Percentiles rank a stretch among this genome's conserved stretches.
Conservation (phyloP, 1,139 yeast genomes). For the Scheffersomyces illinoinensis region DNA sequence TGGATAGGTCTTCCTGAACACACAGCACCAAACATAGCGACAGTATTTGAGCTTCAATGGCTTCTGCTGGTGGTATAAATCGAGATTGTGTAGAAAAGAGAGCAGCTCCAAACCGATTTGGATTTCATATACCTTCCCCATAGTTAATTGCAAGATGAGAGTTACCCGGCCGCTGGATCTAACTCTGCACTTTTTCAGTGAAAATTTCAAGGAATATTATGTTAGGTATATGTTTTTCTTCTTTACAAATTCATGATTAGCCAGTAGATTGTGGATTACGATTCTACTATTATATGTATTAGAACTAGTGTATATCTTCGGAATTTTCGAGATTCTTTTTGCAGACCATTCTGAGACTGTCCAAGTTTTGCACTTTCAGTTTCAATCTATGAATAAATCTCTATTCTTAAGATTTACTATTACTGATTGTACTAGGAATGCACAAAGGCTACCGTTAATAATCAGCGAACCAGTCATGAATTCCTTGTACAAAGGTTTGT, state of each 20-base stretch:
- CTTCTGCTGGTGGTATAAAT: neutral
- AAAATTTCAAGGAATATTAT: neutral
- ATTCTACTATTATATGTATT: neutral
- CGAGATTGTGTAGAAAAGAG: neutral
- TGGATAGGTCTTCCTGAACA: slow-evolving; percentile 60
- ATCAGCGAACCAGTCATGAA: neutral
- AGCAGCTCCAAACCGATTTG: neutral
- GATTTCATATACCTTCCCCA: neutral
- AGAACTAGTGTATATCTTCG: neutral
- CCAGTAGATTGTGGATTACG: neutral
- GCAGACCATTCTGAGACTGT: no score
- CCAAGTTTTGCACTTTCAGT: no score
- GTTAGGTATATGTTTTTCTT: no score
- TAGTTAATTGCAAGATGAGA: neutral
- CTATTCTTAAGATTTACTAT: no score
- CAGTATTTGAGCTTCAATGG: neutral
- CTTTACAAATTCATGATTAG: neutral
- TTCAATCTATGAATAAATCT: no score
- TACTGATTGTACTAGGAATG: neutral
- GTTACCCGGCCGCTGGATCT: slow-evolving; percentile 12
- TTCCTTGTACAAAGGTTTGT: neutral
- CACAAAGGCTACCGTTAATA: neutral
- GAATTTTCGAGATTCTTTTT: no score
- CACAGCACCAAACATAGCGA: slow-evolving; percentile 53
- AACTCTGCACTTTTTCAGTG: neutral